Evolutionary conservation across 805 yeast species (phyloP).

Genomic region (Starmera caribaea): DNA sequence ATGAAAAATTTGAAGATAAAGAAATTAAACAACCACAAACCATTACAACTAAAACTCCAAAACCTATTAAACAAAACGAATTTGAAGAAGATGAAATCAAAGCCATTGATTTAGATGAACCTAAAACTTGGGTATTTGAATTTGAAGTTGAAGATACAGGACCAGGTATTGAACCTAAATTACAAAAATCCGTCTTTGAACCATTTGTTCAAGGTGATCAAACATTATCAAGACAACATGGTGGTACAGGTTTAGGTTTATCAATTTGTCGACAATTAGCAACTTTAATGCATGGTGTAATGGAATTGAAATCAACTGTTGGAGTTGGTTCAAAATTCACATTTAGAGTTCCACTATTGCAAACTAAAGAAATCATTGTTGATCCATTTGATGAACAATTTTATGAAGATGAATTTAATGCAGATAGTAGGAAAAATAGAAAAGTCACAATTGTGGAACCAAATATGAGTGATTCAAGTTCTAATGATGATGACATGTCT

Average conservation of each 20-base stretch:
- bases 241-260: constrained; percentile 94
- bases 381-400: constrained; percentile 26
- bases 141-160: constrained; percentile 85
- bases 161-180: constrained; percentile 79
- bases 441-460: constrained; percentile 28
- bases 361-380: constrained; percentile 27
- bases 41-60: constrained; percentile 20
- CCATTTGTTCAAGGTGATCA: constrained; percentile 98
- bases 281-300: constrained; percentile 80
- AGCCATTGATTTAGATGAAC: constrained; percentile 11
- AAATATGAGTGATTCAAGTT: background rate
- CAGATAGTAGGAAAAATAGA: constrained; percentile 39
- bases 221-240: constrained; percentile 80
- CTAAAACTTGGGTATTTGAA: constrained; percentile 34
- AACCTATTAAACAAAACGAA: constrained; percentile 14
- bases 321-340: constrained; percentile 83
- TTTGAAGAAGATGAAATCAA: constrained; percentile 13
- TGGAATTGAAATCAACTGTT: constrained; percentile 60
- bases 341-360: constrained; percentile 68
- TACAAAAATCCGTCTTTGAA: constrained; percentile 82
- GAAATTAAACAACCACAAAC: constrained; percentile 13
- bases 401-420: constrained; percentile 63
- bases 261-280: constrained; percentile 88
- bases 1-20: constrained; percentile 1
- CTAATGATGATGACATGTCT: background rate